Conservation (phyloP, 768 basidiomycete genomes). For the Russula vinacea region DNA sequence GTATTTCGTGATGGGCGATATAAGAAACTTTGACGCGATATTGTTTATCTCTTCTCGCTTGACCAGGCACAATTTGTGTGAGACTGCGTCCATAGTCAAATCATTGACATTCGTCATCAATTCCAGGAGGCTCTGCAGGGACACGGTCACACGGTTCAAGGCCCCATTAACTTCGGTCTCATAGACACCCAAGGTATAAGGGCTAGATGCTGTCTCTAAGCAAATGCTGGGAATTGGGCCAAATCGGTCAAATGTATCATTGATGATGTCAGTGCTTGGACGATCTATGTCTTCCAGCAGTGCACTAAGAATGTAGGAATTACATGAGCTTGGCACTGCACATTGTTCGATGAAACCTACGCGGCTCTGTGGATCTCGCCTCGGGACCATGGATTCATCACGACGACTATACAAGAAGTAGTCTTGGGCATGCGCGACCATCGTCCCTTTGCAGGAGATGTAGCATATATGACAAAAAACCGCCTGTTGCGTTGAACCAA, state of each 20-base stretch:
- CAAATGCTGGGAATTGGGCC: neutral
- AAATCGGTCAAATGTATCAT: neutral
- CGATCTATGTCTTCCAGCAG: neutral
- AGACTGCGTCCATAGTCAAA: neutral
- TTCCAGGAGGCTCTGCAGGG: neutral
- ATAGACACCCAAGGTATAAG: accelerated
- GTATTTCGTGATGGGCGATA: neutral
- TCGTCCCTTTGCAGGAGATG: too few species aligned
- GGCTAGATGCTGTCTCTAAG: neutral
- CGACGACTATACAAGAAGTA: too few species aligned
- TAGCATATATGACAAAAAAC: too few species aligned
- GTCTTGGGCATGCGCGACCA: too few species aligned
- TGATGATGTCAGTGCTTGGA: neutral
- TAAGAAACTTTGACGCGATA: accelerated
- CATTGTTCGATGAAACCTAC: too few species aligned
- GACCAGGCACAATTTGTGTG: neutral
- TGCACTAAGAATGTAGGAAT: neutral
- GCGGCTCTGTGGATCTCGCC: too few species aligned
- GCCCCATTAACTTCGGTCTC: neutral
- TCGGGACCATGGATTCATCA: too few species aligned
- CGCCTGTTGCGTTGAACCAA: too few species aligned
- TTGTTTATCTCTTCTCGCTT: neutral
- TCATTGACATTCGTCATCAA: neutral
- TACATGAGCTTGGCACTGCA: neutral
- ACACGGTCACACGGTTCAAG: neutral